Percentiles rank a stretch among this genome's conserved stretches.
Conservation (phyloP, 2,329 filamentous ascomycete genomes). For the Penicillium janthinellum region DNA sequence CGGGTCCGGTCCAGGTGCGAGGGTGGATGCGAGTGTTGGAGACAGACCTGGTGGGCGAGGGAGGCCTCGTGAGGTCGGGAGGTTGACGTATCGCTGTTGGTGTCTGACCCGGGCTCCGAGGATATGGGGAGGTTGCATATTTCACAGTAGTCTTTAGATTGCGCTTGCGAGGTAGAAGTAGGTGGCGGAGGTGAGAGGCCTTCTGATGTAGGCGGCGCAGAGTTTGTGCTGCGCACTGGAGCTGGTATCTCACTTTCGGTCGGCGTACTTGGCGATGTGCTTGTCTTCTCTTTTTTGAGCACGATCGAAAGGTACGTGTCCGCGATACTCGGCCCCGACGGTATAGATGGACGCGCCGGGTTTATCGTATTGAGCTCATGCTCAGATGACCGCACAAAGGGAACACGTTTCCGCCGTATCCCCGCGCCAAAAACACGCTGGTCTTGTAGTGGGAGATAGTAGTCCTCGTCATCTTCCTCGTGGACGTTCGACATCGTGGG, state of each 20-base stretch:
- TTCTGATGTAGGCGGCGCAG: constrained; percentile 16
- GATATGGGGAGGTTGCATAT: constrained; percentile 60
- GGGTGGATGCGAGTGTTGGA: constrained; percentile 59
- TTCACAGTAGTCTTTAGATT: constrained; percentile 46
- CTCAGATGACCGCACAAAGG: constrained; percentile 59
- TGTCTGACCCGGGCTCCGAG: constrained; percentile 25
- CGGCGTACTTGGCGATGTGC: background rate
- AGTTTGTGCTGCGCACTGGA: constrained; percentile 13
- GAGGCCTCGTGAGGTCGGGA: constrained; percentile 50
- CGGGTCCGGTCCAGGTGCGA: constrained; percentile 60
- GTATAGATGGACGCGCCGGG: constrained; percentile 27
- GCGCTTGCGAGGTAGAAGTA: background rate
- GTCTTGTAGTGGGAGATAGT: constrained; percentile 59
- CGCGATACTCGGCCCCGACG: constrained; percentile 35
- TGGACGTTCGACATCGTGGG: constrained; percentile 26
- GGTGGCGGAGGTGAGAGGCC: constrained; percentile 6
- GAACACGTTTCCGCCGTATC: constrained; percentile 62
- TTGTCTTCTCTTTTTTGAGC: constrained; percentile 30
- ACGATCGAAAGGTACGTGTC: constrained; percentile 53
- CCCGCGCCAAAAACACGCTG: constrained; percentile 64
- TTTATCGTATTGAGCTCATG: constrained; percentile 37
- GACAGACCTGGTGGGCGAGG: constrained; percentile 58
- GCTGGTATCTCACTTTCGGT: background rate
- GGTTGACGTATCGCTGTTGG: background rate
- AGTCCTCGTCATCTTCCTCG: constrained; percentile 56